Evolutionary conservation across 2,329 filamentous ascomycete species (phyloP).

Genomic region (Talaromyces sp.): DNA sequence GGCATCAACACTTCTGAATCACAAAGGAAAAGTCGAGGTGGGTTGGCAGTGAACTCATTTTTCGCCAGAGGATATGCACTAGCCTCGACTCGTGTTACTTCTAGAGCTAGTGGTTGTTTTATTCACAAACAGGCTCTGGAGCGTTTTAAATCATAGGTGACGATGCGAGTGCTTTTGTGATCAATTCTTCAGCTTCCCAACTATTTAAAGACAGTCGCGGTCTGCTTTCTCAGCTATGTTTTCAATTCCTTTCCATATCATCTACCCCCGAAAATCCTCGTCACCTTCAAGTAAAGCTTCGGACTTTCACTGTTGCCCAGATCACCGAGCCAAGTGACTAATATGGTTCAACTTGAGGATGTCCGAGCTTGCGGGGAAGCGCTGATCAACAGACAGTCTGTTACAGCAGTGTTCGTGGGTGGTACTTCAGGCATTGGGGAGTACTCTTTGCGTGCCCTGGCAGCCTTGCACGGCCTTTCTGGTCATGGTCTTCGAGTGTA

Average conservation of each 20-base stretch:
- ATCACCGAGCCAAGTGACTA: not conserved
- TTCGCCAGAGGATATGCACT: not conserved
- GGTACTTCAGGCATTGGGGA: constrained; percentile 11
- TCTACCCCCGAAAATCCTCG: too few species aligned
- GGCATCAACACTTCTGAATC: too few species aligned
- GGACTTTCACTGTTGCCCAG: not conserved
- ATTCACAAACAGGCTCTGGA: not conserved
- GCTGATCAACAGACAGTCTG: not conserved
- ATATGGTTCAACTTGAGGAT: constrained; percentile 9
- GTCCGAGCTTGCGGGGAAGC: not conserved
- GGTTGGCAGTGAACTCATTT: not conserved
- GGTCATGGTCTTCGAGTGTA: constrained; percentile 10
- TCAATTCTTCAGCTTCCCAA: too few species aligned
- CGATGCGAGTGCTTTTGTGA: not conserved
- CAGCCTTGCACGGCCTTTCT: not conserved
- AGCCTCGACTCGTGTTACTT: not conserved
- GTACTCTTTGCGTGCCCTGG: constrained; percentile 9
- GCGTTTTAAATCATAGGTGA: not conserved
- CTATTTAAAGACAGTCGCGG: not conserved
- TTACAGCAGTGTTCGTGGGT: constrained; percentile 7
- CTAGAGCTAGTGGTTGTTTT: not conserved
- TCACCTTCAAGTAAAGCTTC: not conserved
- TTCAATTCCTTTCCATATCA: too few species aligned
- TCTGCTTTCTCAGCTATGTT: not conserved
- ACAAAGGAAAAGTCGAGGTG: too few species aligned